Percentiles rank a stretch among this genome's conserved stretches.
Conservation (phyloP, 306 rosid genomes). For the Heteromeles arbutifolia region DNA sequence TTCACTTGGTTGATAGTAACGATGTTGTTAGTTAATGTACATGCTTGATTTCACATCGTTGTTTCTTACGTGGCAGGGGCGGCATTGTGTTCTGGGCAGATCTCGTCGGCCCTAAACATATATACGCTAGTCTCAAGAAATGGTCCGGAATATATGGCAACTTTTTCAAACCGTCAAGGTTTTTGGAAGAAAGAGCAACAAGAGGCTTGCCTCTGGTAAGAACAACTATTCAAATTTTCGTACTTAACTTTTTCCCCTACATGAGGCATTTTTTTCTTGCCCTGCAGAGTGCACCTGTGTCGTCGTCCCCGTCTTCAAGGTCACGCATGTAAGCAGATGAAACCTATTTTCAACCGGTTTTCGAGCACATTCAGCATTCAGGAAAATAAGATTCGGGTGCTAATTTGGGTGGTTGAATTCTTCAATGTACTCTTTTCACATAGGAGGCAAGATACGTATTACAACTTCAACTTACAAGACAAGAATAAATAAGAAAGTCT, state of each 20-base stretch:
- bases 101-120: slow-evolving; percentile 66
- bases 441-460: too few relatives aligned
- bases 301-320: slow-evolving; percentile 35
- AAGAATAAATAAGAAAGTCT: too few relatives aligned
- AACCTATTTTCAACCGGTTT: not conserved
- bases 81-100: slow-evolving; percentile 94
- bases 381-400: slow-evolving; percentile 1
- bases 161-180: slow-evolving; percentile 81
- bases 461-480: too few relatives aligned
- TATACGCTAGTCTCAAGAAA: slow-evolving; percentile 67
- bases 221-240: not conserved
- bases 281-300: slow-evolving; percentile 68
- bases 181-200: slow-evolving; percentile 82
- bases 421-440: too few relatives aligned
- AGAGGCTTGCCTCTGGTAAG: slow-evolving; percentile 83
- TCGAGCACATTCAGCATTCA: not conserved
- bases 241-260: not conserved
- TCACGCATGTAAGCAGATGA: slow-evolving; percentile 46
- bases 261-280: not conserved
- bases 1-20: not conserved
- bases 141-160: slow-evolving; percentile 73
- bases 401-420: too few relatives aligned
- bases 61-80: slow-evolving; percentile 50
- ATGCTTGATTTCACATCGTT: not conserved
- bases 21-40: not conserved